These are phyloP conservation scores for Trifolium repens DNA, from an alignment of 306 rosid species.

Conservation along the genomic window DNA sequence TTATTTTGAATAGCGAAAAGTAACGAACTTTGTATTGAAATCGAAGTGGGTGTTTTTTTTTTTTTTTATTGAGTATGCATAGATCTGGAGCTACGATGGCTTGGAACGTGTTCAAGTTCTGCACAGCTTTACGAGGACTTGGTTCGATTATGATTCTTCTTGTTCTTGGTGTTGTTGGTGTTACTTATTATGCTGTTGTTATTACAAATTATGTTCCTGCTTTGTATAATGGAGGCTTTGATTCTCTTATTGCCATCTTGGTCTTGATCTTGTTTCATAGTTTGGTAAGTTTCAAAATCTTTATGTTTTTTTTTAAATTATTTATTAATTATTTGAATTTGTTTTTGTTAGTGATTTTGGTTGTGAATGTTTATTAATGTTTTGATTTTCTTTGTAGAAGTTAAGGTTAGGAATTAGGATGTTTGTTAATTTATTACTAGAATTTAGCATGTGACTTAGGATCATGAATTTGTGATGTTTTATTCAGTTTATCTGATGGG, in stretches of 20 bases:
- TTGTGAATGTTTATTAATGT: not conserved
- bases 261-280: slow-evolving; percentile 89
- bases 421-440: slow-evolving; percentile 16
- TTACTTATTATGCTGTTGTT: slow-evolving; percentile 95
- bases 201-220: slow-evolving; percentile 90
- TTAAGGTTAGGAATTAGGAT: not conserved
- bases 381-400: not conserved
- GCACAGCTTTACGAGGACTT: slow-evolving; percentile 92
- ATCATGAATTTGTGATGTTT: slow-evolving; percentile 25
- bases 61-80: slow-evolving; percentile 63
- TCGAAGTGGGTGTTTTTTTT: slow-evolving; percentile 15
- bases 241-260: slow-evolving; percentile 61
- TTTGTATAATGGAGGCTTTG: slow-evolving; percentile 70
- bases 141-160: slow-evolving; percentile 97
- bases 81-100: slow-evolving; percentile 99
- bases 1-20: slow-evolving; percentile 10
- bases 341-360: slow-evolving; percentile 5
- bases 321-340: not conserved
- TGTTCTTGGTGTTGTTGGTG: slow-evolving; percentile 98
- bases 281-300: slow-evolving; percentile 65
- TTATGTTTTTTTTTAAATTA: not conserved
- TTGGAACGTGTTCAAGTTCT: slow-evolving; percentile 99
- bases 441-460: slow-evolving; percentile 36
- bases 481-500: slow-evolving; percentile 12
- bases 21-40: slow-evolving; percentile 29